Evolutionary conservation across 768 basidiomycete species (phyloP), one percentile per base, ranked within the genome.

Genomic region (Amanita pseudoporphyria): DNA sequence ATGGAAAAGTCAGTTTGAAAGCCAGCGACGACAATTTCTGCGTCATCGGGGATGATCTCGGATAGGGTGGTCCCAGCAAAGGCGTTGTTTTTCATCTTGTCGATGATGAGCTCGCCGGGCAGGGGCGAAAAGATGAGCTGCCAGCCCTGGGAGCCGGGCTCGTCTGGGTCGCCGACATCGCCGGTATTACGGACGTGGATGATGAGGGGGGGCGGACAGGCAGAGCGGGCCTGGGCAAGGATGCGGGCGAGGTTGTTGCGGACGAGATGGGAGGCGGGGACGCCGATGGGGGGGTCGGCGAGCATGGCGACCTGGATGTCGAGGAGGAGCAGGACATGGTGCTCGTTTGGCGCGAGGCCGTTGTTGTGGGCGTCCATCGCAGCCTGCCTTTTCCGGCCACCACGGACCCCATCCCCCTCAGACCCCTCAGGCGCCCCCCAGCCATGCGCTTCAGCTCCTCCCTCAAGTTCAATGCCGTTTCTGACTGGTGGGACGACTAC

Each of bases 401-500:
- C 26, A 28, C 26, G 26, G 26, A 28, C 26, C 26, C 7, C 26
- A 28, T 28, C 26, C 26, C 26, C 3, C 26, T 28, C 26, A 28
- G 26, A 7, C 26, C 26, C 3, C 26, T 28, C 26, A 28, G 26
- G 26, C 26, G 4, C 26, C 7, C 26, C n/a, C n/a, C n/a, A n/a
- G n/a, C n/a, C 26, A 30, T 28, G 41, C 24, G 41, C 16, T 28
- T 43, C 36, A 88, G 86, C 58, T 87, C 86, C 28, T 86, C 88
- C 7, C 76, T 93, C 59, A 88, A 90, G 64, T 93, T 93, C 67
- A 94, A 94, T 57, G 87, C 89, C 2, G 85, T 92, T 21, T 72
- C 89, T 0, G 90, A 94, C 45, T 93, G 90, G 90, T 87, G 85
- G 83, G 87, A 90, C 53, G 84, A 91, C 44, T 94, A 94, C 62